Conservation (phyloP, 805 yeast genomes). For the Ogataea paradorogensis region DNA sequence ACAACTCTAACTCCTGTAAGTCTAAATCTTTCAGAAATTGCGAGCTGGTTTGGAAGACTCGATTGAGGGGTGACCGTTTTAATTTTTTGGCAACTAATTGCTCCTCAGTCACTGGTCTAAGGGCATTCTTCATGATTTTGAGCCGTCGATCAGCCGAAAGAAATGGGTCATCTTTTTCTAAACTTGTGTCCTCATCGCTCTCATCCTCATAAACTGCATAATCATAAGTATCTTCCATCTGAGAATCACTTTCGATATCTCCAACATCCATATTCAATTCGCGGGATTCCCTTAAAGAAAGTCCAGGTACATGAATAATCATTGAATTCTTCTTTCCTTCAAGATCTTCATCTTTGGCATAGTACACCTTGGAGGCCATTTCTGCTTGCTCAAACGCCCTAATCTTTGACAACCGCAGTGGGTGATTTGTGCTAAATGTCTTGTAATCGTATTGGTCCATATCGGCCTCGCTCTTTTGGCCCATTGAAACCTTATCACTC, state of each 20-base stretch:
- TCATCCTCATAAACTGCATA: conserved; percentile 11
- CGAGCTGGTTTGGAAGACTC: conserved; percentile 28
- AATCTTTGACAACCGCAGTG: conserved; percentile 33
- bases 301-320: conserved; percentile 16
- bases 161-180: conserved; percentile 13
- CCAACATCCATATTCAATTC: conserved; percentile 9
- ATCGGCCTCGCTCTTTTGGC: conserved; percentile 25
- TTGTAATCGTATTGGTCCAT: conserved; percentile 35
- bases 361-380: conserved; percentile 30
- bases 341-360: conserved; percentile 25
- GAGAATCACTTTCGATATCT: conserved; percentile 1
- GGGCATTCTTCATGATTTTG: conserved; percentile 27
- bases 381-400: conserved; percentile 38
- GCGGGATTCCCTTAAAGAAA: conserved; percentile 13
- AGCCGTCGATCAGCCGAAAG: conserved; percentile 25
- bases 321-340: conserved; percentile 9
- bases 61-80: conserved; percentile 23
- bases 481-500: conserved; percentile 25
- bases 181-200: conserved; percentile 10
- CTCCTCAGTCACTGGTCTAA: conserved; percentile 26
- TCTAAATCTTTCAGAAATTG: conserved; percentile 28
- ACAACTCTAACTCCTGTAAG: conserved; percentile 31
- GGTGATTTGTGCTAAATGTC: conserved; percentile 34
- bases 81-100: conserved; percentile 24
- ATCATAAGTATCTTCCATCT: conserved; percentile 12